These are phyloP conservation scores for Helicostylum pulchrum DNA, from an alignment of 192 early-diverging fungal genomes.

Conservation along the genomic window DNA sequence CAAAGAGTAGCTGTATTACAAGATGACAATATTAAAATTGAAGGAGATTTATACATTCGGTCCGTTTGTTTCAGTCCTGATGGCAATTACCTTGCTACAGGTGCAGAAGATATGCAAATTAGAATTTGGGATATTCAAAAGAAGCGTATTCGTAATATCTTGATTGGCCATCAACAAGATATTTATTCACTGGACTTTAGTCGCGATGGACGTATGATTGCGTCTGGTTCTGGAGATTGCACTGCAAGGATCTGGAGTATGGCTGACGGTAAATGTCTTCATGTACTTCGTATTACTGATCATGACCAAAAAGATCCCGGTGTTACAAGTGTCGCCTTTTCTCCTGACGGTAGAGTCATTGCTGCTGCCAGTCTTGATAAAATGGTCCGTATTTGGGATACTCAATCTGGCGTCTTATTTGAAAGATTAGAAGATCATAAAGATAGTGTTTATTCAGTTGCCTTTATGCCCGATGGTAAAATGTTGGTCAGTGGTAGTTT, in stretches of 20 bases:
- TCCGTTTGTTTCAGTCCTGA: slow-evolving; percentile 96
- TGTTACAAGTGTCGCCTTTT: slow-evolving; percentile 93
- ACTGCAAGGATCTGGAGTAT: slow-evolving; percentile 90
- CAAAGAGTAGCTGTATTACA: slow-evolving; percentile 69
- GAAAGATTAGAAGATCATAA: slow-evolving; percentile 95
- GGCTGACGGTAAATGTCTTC: slow-evolving; percentile 68
- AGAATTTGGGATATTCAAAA: slow-evolving; percentile 75
- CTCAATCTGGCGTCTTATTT: slow-evolving; percentile 67
- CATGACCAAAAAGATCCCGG: slow-evolving; percentile 84
- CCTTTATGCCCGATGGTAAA: slow-evolving; percentile 91
- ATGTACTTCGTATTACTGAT: slow-evolving; percentile 76
- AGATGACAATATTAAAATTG: slow-evolving; percentile 72
- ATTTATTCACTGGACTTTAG: slow-evolving; percentile 97
- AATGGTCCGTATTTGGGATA: slow-evolving; percentile 93
- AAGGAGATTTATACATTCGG: slow-evolving; percentile 91
- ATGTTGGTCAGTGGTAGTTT: slow-evolving; percentile 89
- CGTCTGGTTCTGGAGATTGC: slow-evolving; percentile 86
- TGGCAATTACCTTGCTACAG: slow-evolving; percentile 85
- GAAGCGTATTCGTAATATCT: slow-evolving; percentile 59
- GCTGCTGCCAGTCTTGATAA: slow-evolving; percentile 92
- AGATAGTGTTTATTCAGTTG: slow-evolving; percentile 95
- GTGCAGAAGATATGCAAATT: slow-evolving; percentile 94
- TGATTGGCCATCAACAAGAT: slow-evolving; percentile 92
- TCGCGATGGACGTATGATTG: slow-evolving; percentile 82
- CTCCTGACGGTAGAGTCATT: slow-evolving; percentile 85